Evolutionary conservation across 306 rosid species (phyloP), one percentile per base, ranked within the genome.

Genomic region (Cicer judaicum): DNA sequence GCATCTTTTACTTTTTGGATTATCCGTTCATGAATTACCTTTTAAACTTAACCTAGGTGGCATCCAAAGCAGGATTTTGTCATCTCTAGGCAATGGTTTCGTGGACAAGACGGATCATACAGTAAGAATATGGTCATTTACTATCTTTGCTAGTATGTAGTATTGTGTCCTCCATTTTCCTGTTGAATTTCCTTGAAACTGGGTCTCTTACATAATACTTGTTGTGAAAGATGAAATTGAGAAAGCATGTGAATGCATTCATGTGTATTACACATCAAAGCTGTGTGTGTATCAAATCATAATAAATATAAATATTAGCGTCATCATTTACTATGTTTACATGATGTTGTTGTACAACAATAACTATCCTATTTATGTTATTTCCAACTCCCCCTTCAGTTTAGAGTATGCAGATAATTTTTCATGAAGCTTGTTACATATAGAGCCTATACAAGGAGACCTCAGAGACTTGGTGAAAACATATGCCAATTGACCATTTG

Each of bases 41-140:
- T 72, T 76, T 24, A 42, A 65, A 65, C 68, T 74, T 47, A 21
- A 56, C 63, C 34, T 83, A 94, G 98, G 91, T 94, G 95, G 96
- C 91, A 88, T 73, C 78, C 95, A 73, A 94, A 87, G 84, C 87
- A 89, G 82, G 98, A 94, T 87, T 90, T 94, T 85, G 79, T 94
- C 83, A 87, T 91, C 82, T 87, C 98, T 59, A 85, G 98, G 84
- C 97, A 86, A 85, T 94, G 98, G 98, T 94, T 94, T 86, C 91
- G 84, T 7, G 96, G 91, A 76, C 98, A 94, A 81, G 96, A 94
- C 77, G 97, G 97, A 88, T 82, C 97, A 79, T 94, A 91, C 79
- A 94, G 98, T 94, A 94, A 90, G 98, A 64, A 75, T 21, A 64
- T 43, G 73, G 77, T 64, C 53, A 59, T 77, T 72, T 78, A 16